Percentiles rank a stretch among this genome's conserved stretches.
Evolutionary conservation across 441 rosid genomes (phyloP).

Genomic region (Populus hybrid): DNA sequence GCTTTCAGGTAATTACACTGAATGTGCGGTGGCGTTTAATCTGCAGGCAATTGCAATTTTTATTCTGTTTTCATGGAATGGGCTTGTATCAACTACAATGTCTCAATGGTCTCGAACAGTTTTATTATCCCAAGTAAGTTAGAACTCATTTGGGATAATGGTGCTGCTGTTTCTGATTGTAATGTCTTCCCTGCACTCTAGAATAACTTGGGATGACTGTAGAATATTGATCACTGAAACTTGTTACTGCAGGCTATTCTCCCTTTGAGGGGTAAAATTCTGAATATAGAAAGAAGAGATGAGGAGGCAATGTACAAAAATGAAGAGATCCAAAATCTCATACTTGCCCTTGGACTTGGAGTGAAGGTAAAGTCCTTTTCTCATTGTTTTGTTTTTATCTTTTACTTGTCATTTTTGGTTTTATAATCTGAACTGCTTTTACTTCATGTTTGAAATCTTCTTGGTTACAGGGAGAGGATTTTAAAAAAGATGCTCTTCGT

Average conservation of each 20-base stretch:
- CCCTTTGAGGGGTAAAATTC: slow-evolving; percentile 92
- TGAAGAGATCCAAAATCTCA: slow-evolving; percentile 93
- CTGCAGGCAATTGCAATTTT: slow-evolving; percentile 5
- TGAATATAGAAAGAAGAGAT: slow-evolving; percentile 90
- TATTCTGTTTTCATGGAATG: not conserved
- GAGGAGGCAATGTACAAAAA: slow-evolving; percentile 98
- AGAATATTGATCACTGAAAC: slow-evolving; percentile 4
- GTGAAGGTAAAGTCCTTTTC: slow-evolving; percentile 52
- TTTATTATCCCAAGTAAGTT: not conserved
- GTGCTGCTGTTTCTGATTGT: not conserved
- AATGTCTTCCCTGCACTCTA: too few relatives aligned
- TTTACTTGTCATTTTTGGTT: not conserved
- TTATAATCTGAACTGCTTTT: slow-evolving; percentile 5
- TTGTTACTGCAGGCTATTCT: slow-evolving; percentile 76
- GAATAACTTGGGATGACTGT: not conserved
- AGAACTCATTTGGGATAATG: not conserved
- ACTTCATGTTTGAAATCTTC: slow-evolving; percentile 7
- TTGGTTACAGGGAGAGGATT: slow-evolving; percentile 79
- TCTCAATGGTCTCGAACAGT: not conserved
- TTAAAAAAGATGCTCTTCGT: slow-evolving; percentile 76
- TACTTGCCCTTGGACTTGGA: slow-evolving; percentile 91
- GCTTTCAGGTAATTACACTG: slow-evolving; percentile 68
- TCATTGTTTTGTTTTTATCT: not conserved
- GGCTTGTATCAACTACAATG: not conserved
- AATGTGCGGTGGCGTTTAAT: not conserved